Conservation (phyloP, 306 rosid genomes). For the Amphicarpaea edgeworthii region DNA sequence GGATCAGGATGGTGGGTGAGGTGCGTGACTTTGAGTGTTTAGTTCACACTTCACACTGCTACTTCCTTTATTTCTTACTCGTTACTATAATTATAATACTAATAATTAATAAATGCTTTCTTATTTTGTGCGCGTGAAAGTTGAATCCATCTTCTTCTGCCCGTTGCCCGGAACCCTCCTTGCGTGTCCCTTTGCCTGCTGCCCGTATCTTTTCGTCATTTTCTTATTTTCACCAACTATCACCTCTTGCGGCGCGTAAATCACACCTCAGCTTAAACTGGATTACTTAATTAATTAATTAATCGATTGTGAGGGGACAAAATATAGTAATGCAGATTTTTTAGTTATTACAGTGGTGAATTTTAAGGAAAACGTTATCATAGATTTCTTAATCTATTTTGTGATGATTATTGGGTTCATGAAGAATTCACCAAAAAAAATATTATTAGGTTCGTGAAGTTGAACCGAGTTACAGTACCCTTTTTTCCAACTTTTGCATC, state of each 20-base stretch:
- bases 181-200: conserved; percentile 56
- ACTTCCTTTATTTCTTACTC: background rate
- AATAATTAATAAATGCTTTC: too few relatives aligned
- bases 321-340: background rate
- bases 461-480: background rate
- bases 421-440: too few relatives aligned
- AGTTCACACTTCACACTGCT: background rate
- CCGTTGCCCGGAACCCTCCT: conserved; percentile 64
- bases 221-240: too few relatives aligned
- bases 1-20: conserved; percentile 34
- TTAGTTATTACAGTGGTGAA: background rate
- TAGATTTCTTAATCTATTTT: background rate
- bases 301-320: background rate
- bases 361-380: background rate
- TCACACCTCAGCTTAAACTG: too few relatives aligned
- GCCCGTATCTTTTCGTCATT: conserved; percentile 51
- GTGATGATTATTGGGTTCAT: background rate
- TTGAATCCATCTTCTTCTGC: conserved; percentile 55
- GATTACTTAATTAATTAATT: too few relatives aligned
- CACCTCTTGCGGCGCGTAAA: too few relatives aligned
- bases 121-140: background rate
- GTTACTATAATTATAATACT: background rate
- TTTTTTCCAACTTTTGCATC: background rate
- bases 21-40: background rate
- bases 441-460: background rate